Base-by-base conservation (phyloP, 1,284 basidiomycete species). In the Trametes versicolor region DNA sequence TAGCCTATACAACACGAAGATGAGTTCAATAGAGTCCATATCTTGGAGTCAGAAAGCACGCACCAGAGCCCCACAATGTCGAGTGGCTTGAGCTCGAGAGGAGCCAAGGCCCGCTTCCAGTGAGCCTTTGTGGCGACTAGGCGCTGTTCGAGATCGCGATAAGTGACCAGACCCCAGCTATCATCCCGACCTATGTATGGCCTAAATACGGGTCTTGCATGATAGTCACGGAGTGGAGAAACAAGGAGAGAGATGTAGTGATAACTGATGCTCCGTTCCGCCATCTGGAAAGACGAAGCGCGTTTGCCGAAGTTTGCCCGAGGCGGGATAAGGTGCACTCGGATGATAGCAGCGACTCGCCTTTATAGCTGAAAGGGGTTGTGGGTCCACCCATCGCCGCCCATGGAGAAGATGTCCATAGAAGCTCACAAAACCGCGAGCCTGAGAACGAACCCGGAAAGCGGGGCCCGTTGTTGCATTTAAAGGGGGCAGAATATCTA, bases 1-100 rank as follows among this genome's bases (percentile, higher is more conserved):
- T 13, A 69, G 60, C 65, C 68, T 69, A 23, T 2, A 21, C 13
- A 4, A 12, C 37, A 19, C 23, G 8, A 34, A 1, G 12, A 19
- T 19, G 23, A 51, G 7, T 23, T 3, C 8, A 23, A n/a, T 9
- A 15, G 34, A 23, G 21, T n/a, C 6, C 4, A 29, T 9, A 27
- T 23, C 4, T 7, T 5, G 12, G 9, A n/a, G 25, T 19, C 4
- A 10, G 1, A 43, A 8, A 12, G 2, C 7, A 47, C 55, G 37
- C 41, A 65, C 67, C 67, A 68, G 19, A 65, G 37, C 17, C 67
- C 67, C 4, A 68, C 51, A 19, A 63, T 36, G 27, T 59, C 56
- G 9, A 51, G 39, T 0, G 50, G 49, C 7, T 61, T 34, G 7
- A 63, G 51, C 1, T 48, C 23, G n/a, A 59, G 55, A 12, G 41